Evolutionary conservation across 106 monocot species (phyloP).

Genomic region (Phalaenopsis equestris): DNA sequence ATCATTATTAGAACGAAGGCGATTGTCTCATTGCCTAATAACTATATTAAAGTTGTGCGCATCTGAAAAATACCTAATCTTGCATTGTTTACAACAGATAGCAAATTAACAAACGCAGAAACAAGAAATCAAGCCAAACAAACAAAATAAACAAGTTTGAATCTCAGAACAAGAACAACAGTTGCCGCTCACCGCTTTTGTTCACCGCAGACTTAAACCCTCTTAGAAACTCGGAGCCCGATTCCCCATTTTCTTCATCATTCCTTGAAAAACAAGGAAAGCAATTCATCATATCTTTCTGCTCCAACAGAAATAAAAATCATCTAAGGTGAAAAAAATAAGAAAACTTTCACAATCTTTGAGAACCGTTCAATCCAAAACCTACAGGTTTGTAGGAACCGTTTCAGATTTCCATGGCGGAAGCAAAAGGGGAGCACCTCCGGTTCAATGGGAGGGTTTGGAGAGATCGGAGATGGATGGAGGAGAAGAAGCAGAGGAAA

Average conservation of each 20-base stretch:
- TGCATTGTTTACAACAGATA: no score
- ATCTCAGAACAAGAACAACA: not conserved
- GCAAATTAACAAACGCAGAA: no score
- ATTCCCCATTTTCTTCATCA: not conserved
- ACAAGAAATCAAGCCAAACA: no score
- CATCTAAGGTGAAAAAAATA: no score
- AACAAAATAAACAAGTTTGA: no score
- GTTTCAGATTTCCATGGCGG: not conserved
- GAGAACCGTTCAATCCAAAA: not conserved
- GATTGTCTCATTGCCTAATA: no score
- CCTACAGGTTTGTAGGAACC: not conserved
- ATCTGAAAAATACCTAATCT: no score
- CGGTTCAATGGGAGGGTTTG: not conserved
- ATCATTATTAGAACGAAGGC: no score
- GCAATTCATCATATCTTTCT: conserved; percentile 1
- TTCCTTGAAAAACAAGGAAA: conserved; percentile 3
- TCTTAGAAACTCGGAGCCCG: not conserved
- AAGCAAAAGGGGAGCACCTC: not conserved
- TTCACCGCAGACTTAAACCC: not conserved
- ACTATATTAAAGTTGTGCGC: no score
- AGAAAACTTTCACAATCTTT: not conserved
- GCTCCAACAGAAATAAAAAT: no score
- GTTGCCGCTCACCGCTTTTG: not conserved
- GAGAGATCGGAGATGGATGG: not conserved
- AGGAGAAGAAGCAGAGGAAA: not conserved